Base-by-base conservation (phyloP, 2,329 filamentous ascomycete species). In the Venturia aucupariae region DNA sequence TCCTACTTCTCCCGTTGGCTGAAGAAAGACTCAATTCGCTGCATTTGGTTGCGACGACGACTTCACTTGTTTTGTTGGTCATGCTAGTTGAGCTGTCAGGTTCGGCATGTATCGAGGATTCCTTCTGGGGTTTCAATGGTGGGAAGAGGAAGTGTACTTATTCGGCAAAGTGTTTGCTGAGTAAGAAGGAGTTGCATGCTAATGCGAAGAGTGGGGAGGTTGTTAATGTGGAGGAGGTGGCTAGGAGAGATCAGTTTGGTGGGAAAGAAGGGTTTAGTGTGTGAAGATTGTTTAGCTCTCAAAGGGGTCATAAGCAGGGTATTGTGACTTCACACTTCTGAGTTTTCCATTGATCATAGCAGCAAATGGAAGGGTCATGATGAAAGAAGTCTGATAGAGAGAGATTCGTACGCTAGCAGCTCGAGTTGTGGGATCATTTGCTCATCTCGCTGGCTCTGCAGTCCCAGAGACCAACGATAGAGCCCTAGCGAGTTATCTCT, bases 1-100 rank as follows among this genome's bases (percentile, higher is more conserved):
- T 88, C 59, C 77, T 86, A 65, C 79, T 78, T n/a, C 75, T 88
- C 0, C 83, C 85, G 0, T 71, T 82, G 3, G 81, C 81, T 1
- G 73, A 77, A 11, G 68, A 73, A 8, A 66, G 70, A 32, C 62
- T 78, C 7, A 71, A 77, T 66, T 73, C 71, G n/a, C 64, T 79
- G 35, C 66, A 74, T 35, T 66, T 78, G 24, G 69, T 78, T 11
- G 74, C 71, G 2, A 75, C 72, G 6, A 75, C 76, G n/a, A 77
- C 75, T 13, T 72, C 72, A 0, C 44, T 79, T 32, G 65, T 78
- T 0, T 67, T 74, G 1, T 67, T 72, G 22, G 70, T 77, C 54
- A 63, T 78, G 19, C 60, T 70, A 2, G 59, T 73, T 22, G 76
- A 79, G 64, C 64, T 78, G 5, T 71, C 73, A 51, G 72, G 73